Evolutionary conservation across 1,139 yeast species (phyloP).

Genomic region (Kodamaea fungicola): DNA sequence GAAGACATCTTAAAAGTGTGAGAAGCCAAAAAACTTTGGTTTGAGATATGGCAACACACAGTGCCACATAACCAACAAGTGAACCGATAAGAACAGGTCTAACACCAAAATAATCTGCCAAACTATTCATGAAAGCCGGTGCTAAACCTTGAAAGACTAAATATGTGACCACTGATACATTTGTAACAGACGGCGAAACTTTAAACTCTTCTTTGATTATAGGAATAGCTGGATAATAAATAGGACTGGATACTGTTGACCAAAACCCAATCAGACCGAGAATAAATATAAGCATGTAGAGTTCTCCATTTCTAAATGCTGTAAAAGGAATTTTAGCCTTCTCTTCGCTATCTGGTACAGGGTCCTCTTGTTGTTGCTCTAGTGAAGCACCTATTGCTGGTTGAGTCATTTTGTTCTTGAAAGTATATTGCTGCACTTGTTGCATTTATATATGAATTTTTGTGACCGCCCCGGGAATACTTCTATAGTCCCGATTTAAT

Average conservation of each 20-base stretch:
- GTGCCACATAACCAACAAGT: conserved; percentile 49
- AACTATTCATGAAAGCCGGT: conserved; percentile 59
- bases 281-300: conserved; percentile 17
- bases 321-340: conserved; percentile 10
- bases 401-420: no score
- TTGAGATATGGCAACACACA: conserved; percentile 61
- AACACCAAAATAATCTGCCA: conserved; percentile 68
- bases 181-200: conserved; percentile 22
- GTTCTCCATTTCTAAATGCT: conserved; percentile 13
- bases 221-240: conserved; percentile 42
- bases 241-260: conserved; percentile 39
- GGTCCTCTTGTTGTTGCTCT: background rate
- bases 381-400: no score
- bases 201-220: conserved; percentile 26
- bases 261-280: conserved; percentile 34
- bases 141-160: conserved; percentile 36
- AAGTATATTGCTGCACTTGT: no score
- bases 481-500: no score
- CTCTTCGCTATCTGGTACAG: background rate
- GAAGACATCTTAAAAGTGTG: conserved; percentile 33
- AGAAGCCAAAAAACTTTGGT: conserved; percentile 40
- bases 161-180: conserved; percentile 36
- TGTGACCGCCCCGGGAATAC: no score
- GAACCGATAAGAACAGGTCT: conserved; percentile 60
- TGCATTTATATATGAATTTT: no score